Conservation (phyloP, 1,284 basidiomycete genomes). For the Cutaneotrichosporon sp. region DNA sequence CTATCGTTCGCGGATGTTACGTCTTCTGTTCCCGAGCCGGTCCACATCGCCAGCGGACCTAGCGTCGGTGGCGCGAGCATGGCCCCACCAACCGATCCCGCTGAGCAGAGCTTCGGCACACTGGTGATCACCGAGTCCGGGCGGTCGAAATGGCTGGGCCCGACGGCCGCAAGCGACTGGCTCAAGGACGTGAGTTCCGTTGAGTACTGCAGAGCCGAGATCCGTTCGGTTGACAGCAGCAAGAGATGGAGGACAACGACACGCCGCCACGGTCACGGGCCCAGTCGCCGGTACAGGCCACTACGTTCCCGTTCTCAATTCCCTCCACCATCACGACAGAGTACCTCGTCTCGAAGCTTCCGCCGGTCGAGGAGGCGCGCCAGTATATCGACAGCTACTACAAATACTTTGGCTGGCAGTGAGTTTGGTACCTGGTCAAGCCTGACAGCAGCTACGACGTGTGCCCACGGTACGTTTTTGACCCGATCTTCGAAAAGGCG, state of each 20-base stretch:
- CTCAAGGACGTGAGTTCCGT: slow-evolving; percentile 29
- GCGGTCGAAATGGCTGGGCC: slow-evolving; percentile 26
- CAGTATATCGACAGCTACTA: slow-evolving; percentile 26
- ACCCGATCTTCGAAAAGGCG: slow-evolving; percentile 19
- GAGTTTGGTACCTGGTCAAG: slow-evolving; percentile 3
- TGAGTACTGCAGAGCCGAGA: no score
- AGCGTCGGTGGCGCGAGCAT: neutral
- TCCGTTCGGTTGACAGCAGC: slow-evolving; percentile 6
- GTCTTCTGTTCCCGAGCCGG: neutral
- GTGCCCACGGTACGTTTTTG: slow-evolving; percentile 19
- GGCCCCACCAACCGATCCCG: neutral
- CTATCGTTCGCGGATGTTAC: no score
- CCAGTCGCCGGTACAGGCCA: neutral
- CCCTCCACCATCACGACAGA: neutral
- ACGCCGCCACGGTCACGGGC: neutral
- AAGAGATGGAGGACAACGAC: slow-evolving; percentile 14
- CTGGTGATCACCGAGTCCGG: slow-evolving; percentile 24
- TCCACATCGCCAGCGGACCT: neutral
- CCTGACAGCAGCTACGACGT: slow-evolving; percentile 20
- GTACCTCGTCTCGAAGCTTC: slow-evolving; percentile 16
- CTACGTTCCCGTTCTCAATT: neutral
- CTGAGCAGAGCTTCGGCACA: slow-evolving; percentile 26
- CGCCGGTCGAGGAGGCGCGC: slow-evolving; percentile 22
- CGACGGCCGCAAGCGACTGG: slow-evolving; percentile 33
- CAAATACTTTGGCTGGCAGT: slow-evolving; percentile 30